Evolutionary conservation across 805 yeast species (phyloP).

Genomic region (Brettanomyces naardenensis): DNA sequence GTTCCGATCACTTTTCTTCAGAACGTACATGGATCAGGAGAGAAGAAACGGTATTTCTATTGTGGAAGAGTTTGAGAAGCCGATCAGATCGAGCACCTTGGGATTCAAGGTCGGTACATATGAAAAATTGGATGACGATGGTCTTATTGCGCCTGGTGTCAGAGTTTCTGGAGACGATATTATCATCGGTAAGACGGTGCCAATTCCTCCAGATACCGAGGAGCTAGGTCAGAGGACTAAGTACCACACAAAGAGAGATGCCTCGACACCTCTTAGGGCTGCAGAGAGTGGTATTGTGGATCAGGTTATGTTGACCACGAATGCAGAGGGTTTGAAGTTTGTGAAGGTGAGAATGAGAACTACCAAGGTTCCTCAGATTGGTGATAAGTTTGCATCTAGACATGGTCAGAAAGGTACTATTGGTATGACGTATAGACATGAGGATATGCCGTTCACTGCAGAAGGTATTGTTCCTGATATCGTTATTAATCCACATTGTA

Average conservation of each 20-base stretch:
- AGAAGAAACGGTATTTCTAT: slow-evolving; percentile 98
- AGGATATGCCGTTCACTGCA: slow-evolving; percentile 96
- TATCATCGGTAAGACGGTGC: slow-evolving; percentile 97
- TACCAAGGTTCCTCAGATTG: slow-evolving; percentile 96
- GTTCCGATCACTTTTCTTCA: slow-evolving; percentile 90
- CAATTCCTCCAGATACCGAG: slow-evolving; percentile 98
- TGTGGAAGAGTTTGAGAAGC: slow-evolving; percentile 96
- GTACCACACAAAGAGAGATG: slow-evolving; percentile 97
- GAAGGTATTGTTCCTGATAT: slow-evolving; percentile 97
- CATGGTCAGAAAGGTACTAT: slow-evolving; percentile 99
- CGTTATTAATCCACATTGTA: slow-evolving; percentile 97
- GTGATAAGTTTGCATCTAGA: slow-evolving; percentile 98
- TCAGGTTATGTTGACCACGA: slow-evolving; percentile 92
- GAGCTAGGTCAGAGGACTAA: slow-evolving; percentile 98
- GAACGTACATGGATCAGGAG: slow-evolving; percentile 98
- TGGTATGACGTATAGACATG: slow-evolving; percentile 97
- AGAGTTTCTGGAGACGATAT: slow-evolving; percentile 99
- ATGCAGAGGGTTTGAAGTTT: slow-evolving; percentile 96
- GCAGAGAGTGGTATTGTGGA: slow-evolving; percentile 98
- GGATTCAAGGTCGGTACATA: slow-evolving; percentile 97
- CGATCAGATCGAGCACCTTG: slow-evolving; percentile 87
- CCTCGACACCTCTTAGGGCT: slow-evolving; percentile 92
- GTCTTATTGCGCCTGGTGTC: slow-evolving; percentile 95
- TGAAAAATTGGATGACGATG: slow-evolving; percentile 97
- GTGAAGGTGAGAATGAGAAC: slow-evolving; percentile 99